Base-by-base conservation (phyloP, 164 flowering plant species). In the Piper longum region DNA sequence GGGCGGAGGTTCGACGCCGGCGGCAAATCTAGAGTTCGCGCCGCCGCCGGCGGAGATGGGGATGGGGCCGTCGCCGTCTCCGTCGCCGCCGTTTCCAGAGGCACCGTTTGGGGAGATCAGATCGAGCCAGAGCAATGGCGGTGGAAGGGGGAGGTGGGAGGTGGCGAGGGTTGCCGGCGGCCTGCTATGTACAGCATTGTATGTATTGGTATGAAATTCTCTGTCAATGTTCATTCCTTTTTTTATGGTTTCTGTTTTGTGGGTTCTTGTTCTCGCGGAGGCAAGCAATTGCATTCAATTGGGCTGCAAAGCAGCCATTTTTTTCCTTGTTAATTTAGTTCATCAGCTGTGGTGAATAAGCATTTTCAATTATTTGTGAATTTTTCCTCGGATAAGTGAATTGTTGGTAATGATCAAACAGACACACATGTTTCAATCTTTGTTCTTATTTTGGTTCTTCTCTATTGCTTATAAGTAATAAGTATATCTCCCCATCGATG, bases 181-280 rank as follows among this genome's bases (percentile, higher is more conserved):
- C 14, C 63, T 72, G 56, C 67, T 62, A 44, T 80, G 88, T 80
- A 74, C 76, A 74, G 82, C 60, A 40, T 64, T 79, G 81, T 76
- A 72, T 74, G 14, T 76, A 70, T 7, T 75, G 68, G 76, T 80
- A 75, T 78, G 76, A 79, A 43, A 54, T 67, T 60, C 17, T 56
- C 18, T 57, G 7, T 36, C 17, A 17, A 63, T 56, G n/a, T 36
- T 61, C 68, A 44, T 48, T 12, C 7, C 48, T 48, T 62, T 62
- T 7, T 66, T 57, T 36, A 26, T 62, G 16, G 63, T 68, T 62
- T 60, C 68, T 41, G 43, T 14, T 65, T 60, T 12, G 3, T 64
- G 67, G 59, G 54, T 61, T 17, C 54, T 13, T 69, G 54, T 56
- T 66, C 68, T 41, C 71, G 68, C 64, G 57, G 67, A 73, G 52